phyloP scores from a whole-genome alignment of 495 filamentous ascomycete genomes.

The Annulohypoxylon maeteangense region DNA sequence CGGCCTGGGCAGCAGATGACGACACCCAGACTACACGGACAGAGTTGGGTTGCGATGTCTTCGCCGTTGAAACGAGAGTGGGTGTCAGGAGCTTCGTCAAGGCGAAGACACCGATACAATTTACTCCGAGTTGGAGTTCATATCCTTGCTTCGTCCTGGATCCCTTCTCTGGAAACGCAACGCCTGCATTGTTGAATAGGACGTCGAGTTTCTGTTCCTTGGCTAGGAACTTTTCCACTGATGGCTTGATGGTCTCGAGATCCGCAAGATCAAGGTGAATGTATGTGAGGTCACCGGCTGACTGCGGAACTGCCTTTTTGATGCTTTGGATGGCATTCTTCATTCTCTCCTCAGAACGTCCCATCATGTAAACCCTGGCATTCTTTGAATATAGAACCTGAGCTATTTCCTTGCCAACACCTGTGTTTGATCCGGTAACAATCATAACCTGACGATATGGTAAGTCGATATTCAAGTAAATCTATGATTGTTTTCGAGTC shows the following conservation, averaged over 20 bases:
- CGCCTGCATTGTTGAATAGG: conserved; percentile 53
- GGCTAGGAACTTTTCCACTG: conserved; percentile 38
- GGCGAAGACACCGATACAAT: conserved; percentile 52
- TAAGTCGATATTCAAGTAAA: neutral
- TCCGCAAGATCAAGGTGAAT: conserved; percentile 48
- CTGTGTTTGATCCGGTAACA: conserved; percentile 61
- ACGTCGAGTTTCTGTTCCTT: conserved; percentile 42
- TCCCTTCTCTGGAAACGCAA: conserved; percentile 40
- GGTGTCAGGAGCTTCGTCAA: conserved; percentile 57
- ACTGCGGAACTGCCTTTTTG: conserved; percentile 38
- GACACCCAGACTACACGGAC: conserved; percentile 60
- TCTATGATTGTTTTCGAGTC: neutral
- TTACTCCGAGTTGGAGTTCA: conserved; percentile 54
- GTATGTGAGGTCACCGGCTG: conserved; percentile 38
- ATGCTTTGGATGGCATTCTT: conserved; percentile 42
- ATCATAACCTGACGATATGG: conserved; percentile 48
- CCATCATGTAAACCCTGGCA: conserved; percentile 63
- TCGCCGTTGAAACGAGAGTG: conserved; percentile 41
- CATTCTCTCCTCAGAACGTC: conserved; percentile 54
- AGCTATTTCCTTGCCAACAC: conserved; percentile 59
- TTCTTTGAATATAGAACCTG: conserved; percentile 57
- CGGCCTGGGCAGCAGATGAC: conserved; percentile 46
- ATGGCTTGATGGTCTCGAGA: conserved; percentile 41
- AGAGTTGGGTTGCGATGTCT: conserved; percentile 38
- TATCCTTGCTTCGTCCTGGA: conserved; percentile 49